A percentile compares a stretch with the other conserved stretches of the same genome.
Conservation (phyloP, 2,329 filamentous ascomycete species). For the Aspergillus piperis region DNA sequence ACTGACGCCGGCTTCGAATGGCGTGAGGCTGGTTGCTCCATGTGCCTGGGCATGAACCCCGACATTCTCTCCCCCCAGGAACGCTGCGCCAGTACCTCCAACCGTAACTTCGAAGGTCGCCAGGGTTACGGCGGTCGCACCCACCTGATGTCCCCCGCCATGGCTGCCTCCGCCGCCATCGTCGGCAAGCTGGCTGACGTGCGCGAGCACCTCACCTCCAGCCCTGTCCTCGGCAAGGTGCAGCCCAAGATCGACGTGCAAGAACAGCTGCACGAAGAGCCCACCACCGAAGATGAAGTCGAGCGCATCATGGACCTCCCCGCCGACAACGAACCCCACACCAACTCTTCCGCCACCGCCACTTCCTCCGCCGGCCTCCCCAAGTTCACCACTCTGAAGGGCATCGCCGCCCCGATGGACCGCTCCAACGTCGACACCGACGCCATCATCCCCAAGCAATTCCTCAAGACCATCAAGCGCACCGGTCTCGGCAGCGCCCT, state of each 20-base stretch:
- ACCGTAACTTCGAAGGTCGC: slow-evolving; percentile 95
- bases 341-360: slow-evolving; percentile 56
- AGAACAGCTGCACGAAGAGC: slow-evolving; percentile 59
- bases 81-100: slow-evolving; percentile 91
- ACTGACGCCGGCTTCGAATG: slow-evolving; percentile 91
- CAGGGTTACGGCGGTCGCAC: slow-evolving; percentile 90
- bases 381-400: slow-evolving; percentile 81
- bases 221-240: slow-evolving; percentile 49
- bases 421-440: slow-evolving; percentile 96
- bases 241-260: slow-evolving; percentile 61
- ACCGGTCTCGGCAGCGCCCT: slow-evolving; percentile 86
- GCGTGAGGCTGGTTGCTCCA: slow-evolving; percentile 97
- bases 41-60: slow-evolving; percentile 99
- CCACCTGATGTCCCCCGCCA: slow-evolving; percentile 94
- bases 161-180: slow-evolving; percentile 90
- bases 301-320: slow-evolving; percentile 64
- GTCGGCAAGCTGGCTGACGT: slow-evolving; percentile 91
- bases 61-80: slow-evolving; percentile 92
- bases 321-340: slow-evolving; percentile 64
- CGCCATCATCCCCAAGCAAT: slow-evolving; percentile 98
- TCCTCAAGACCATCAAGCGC: slow-evolving; percentile 98
- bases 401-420: slow-evolving; percentile 84
- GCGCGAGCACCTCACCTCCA: slow-evolving; percentile 66
- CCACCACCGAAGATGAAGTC: slow-evolving; percentile 62
- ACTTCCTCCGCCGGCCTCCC: slow-evolving; percentile 66